These are phyloP conservation scores for Hypomyces perniciosus DNA, from an alignment of 2,329 filamentous ascomycete genomes.

Conservation along the genomic window DNA sequence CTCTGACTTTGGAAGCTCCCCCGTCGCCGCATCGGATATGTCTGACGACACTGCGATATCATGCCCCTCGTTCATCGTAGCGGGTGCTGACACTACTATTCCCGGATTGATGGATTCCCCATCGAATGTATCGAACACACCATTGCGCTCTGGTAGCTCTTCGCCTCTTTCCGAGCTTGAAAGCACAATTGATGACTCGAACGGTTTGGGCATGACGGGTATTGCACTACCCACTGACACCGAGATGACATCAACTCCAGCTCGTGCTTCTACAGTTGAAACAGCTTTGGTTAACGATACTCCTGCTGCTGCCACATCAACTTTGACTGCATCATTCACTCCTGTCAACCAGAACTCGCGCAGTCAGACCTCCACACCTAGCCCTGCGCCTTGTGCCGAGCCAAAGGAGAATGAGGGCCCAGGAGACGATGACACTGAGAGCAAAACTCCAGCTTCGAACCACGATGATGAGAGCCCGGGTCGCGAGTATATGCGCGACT, in stretches of 20 bases:
- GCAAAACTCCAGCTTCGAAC: neutral
- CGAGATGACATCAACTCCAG: neutral
- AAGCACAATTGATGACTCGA: conserved; percentile 3
- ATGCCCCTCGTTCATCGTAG: neutral
- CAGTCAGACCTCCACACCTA: neutral
- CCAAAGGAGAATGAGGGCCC: neutral
- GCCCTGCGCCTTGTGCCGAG: neutral
- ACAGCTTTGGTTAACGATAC: neutral
- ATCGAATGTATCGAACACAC: neutral
- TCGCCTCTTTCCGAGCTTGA: conserved; percentile 8
- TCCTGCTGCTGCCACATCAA: conserved; percentile 1
- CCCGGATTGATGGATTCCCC: neutral
- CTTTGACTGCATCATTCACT: conserved; percentile 20
- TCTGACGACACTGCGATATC: neutral
- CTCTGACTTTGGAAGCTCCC: neutral
- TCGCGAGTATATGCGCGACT: conserved; percentile 30
- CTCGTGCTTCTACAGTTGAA: neutral
- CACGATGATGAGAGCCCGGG: conserved; percentile 28
- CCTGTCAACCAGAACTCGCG: conserved; percentile 21
- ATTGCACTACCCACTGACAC: neutral
- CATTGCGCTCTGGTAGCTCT: neutral
- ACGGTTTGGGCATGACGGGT: neutral
- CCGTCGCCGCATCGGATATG: neutral
- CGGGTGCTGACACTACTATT: neutral
- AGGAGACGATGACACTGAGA: neutral